A percentile compares a stretch with the other conserved stretches of the same genome.
Conservation (phyloP, 257 asterid species). For the Przewalskia tangutica region DNA sequence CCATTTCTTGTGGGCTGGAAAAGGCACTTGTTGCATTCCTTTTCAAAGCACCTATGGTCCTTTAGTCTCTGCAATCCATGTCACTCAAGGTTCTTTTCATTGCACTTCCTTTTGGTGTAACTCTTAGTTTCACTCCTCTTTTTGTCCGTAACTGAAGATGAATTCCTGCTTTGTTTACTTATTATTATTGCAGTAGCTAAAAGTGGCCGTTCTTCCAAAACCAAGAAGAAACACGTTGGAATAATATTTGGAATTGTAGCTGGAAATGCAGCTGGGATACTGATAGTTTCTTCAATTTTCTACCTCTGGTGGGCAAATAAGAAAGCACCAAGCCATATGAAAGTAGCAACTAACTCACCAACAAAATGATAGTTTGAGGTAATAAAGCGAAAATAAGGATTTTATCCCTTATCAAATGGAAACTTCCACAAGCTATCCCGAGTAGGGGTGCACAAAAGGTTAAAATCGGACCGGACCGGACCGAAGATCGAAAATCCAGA, state of each 20-base stretch:
- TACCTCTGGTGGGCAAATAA: conserved; percentile 34
- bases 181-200: conserved; percentile 22
- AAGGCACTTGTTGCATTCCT: conserved; percentile 64
- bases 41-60: conserved; percentile 60
- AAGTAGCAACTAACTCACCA: conserved; percentile 24
- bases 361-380: conserved; percentile 6
- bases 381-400: no score
- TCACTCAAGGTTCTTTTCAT: conserved; percentile 33
- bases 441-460: no score
- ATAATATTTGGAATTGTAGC: conserved; percentile 28
- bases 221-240: conserved; percentile 18
- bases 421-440: neutral
- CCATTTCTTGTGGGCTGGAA: conserved; percentile 55
- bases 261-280: conserved; percentile 30
- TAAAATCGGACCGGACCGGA: no score
- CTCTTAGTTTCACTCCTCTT: neutral
- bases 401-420: no score
- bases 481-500: no score
- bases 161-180: neutral
- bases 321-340: conserved; percentile 18
- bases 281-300: conserved; percentile 23
- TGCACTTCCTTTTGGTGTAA: neutral
- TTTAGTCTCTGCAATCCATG: conserved; percentile 43
- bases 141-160: neutral
- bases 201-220: conserved; percentile 12